Evolutionary conservation across 768 basidiomycete species (phyloP), one percentile per base, ranked within the genome.

Genomic region (Fistulinella prunicolor): DNA sequence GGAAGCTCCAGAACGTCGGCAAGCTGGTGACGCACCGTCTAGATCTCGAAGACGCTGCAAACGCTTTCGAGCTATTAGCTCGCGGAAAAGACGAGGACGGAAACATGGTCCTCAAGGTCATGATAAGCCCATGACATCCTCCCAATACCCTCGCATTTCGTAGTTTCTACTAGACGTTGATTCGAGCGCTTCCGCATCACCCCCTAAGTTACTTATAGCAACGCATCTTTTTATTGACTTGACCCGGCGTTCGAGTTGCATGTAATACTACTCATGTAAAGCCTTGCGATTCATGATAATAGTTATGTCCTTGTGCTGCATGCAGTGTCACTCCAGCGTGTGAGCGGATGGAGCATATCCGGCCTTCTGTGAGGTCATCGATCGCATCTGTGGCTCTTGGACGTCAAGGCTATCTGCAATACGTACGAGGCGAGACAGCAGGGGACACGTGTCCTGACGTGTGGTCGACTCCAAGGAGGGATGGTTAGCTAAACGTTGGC

Each of bases 71-170:
- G 65, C 77, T 91, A 51, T 73, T 97, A 36, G 73, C 79, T 47
- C 71, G 78, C 39, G 94, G 94, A 4, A 75, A 76, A 54, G 94
- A 94, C 63, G 85, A 87, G 42, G 62, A 80, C 3, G 93, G 91
- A 9, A 77, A 79, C 24, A 75, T 94, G 73, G 89, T 96, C 29
- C 75, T 97, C 64, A 97, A 97, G 74, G 80, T 95, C 48, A 84
- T 96, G 80, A 80, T 97, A 47, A 82, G 73, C 16, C 59, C 73
- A 41, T 69, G 63, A 63, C 42, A 29, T 19, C 22, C 10, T 38
- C 38, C 20, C 23, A 29, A 32, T 47, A 42, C 19, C n/a, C 30
- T 19, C 17, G 30, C 36, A 28, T 28, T 28, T n/a, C n/a, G n/a
- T n/a, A n/a, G n/a, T 51, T 28, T 45, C 34, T 45, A 24, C 22